These are phyloP conservation scores for Polytrichum formosum DNA, from an alignment of 225 moss, liverwort and hornwort genomes.

Conservation along the genomic window DNA sequence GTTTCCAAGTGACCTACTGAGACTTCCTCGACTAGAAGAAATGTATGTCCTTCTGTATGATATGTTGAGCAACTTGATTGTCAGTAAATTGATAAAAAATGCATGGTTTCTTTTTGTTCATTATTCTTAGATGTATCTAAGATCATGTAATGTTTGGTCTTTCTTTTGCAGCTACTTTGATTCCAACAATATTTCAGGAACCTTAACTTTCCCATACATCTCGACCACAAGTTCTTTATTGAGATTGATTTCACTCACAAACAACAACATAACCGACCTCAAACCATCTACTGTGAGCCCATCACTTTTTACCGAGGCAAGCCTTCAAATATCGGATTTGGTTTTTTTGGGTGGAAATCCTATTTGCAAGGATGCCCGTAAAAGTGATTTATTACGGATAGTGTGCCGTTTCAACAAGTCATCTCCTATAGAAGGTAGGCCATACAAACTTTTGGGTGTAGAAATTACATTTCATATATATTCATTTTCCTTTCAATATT, in stretches of 20 bases:
- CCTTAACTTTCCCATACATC: neutral
- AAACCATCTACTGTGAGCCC: neutral
- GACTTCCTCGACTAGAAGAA: neutral
- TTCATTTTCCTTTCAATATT: too few species aligned
- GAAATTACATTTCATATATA: neutral
- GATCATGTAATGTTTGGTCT: neutral
- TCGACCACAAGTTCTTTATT: neutral
- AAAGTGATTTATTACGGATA: slow-evolving; percentile 4
- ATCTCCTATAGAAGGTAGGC: slow-evolving; percentile 11
- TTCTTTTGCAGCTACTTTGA: neutral
- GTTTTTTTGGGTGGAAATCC: slow-evolving; percentile 26
- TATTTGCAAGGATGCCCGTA: slow-evolving; percentile 1
- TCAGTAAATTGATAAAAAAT: neutral
- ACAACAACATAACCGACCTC: slow-evolving; percentile 13
- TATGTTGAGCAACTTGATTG: neutral
- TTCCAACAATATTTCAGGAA: neutral
- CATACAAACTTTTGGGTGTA: neutral
- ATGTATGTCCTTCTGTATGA: neutral
- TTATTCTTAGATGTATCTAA: neutral
- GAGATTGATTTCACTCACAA: slow-evolving; percentile 1
- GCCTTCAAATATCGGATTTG: slow-evolving; percentile 8
- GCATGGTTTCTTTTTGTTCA: neutral
- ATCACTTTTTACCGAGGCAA: slow-evolving; percentile 3
- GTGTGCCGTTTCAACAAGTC: slow-evolving; percentile 17
- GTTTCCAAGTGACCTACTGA: neutral